Evolutionary conservation across 2,329 filamentous ascomycete species (phyloP).

Genomic region (Cladosporium austrohemisphaericum): DNA sequence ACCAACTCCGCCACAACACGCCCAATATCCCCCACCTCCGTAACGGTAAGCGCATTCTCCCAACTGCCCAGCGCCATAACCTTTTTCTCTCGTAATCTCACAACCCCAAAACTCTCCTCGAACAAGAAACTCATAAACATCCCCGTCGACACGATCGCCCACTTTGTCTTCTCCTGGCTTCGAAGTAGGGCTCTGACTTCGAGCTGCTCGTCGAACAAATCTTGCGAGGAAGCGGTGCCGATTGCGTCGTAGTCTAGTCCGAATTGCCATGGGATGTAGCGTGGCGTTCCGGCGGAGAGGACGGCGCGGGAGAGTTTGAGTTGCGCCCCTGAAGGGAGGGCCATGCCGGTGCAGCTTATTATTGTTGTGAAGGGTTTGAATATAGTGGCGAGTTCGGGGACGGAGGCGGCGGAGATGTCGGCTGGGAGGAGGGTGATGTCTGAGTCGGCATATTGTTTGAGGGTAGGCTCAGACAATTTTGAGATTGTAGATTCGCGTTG

Average conservation of each 20-base stretch:
- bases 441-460: conserved; percentile 21
- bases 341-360: conserved; percentile 61
- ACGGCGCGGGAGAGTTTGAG: conserved; percentile 52
- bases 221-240: conserved; percentile 56
- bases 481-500: conserved; percentile 25
- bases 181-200: conserved; percentile 54
- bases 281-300: conserved; percentile 46
- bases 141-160: conserved; percentile 65
- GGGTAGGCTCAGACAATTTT: conserved; percentile 16
- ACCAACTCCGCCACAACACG: conserved; percentile 55
- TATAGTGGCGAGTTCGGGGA: conserved; percentile 30
- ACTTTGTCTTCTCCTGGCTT: conserved; percentile 33
- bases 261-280: conserved; percentile 70
- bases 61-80: conserved; percentile 54
- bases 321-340: conserved; percentile 53
- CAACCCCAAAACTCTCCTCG: conserved; percentile 58
- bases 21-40: conserved; percentile 62
- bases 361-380: conserved; percentile 50
- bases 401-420: conserved; percentile 40
- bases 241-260: conserved; percentile 68
- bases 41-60: conserved; percentile 61
- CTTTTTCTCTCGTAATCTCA: conserved; percentile 42
- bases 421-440: conserved; percentile 42
- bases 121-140: conserved; percentile 71
- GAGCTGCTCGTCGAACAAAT: conserved; percentile 66